Conservation (phyloP, 1,284 basidiomycete genomes). For the Fereydounia khargensis region DNA sequence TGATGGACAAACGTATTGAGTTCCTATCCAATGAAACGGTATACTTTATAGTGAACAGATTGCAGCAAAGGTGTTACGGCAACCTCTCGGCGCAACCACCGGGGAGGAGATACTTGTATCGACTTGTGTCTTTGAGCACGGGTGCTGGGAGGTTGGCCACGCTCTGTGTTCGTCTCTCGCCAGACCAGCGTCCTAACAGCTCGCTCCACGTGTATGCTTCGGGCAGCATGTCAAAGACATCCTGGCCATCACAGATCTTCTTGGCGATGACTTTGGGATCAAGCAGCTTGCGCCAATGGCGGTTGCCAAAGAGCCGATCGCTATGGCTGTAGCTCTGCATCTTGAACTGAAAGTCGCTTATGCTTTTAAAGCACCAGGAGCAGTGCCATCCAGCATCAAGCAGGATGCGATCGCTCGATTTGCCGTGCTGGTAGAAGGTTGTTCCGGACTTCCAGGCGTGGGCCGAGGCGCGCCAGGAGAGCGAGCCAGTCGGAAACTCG, state of each 20-base stretch:
- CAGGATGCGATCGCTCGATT: conserved; percentile 63
- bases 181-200: conserved; percentile 17
- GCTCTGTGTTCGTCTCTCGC: conserved; percentile 54
- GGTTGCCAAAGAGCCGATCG: conserved; percentile 65
- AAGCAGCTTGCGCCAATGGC: conserved; percentile 59
- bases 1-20: too few species aligned
- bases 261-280: conserved; percentile 64
- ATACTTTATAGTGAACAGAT: too few species aligned
- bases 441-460: conserved; percentile 61
- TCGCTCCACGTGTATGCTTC: conserved; percentile 64
- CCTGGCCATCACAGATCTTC: conserved; percentile 66
- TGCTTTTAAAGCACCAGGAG: conserved; percentile 66
- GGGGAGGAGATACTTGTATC: conserved; percentile 65
- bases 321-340: conserved; percentile 69
- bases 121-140: conserved; percentile 62
- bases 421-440: conserved; percentile 64
- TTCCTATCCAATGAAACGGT: too few species aligned
- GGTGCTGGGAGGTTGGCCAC: conserved; percentile 64
- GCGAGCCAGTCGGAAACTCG: conserved; percentile 61
- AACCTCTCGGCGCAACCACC: conserved; percentile 63
- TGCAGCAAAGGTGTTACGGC: neutral
- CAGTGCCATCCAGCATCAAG: conserved; percentile 66
- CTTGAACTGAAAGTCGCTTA: conserved; percentile 66
- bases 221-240: conserved; percentile 65
- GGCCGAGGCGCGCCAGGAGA: conserved; percentile 65